Percentiles rank a stretch among this genome's conserved stretches.
These are phyloP conservation scores for Silene coronaria DNA, from an alignment of 179 eudicot genomes.

Conservation along the genomic window DNA sequence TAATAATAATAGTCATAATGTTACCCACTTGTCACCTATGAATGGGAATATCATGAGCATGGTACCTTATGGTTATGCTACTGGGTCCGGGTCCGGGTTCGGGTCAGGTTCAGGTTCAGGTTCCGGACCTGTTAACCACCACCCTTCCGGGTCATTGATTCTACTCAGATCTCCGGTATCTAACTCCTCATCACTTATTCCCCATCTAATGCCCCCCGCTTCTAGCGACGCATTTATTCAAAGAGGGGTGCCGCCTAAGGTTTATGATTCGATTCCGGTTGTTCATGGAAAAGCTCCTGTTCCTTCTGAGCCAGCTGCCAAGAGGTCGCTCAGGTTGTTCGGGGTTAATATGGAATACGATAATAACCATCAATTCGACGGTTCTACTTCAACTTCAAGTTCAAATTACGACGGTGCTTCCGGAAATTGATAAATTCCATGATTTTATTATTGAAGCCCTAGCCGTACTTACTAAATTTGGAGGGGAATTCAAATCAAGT, in stretches of 20 bases:
- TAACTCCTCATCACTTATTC: not conserved
- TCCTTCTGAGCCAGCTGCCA: constrained; percentile 26
- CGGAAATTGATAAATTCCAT: not conserved
- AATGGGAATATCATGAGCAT: constrained; percentile 18
- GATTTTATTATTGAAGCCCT: constrained; percentile 13
- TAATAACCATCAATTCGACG: not conserved
- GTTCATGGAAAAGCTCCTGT: constrained; percentile 52
- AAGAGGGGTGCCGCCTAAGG: constrained; percentile 33
- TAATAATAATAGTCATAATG: constrained; percentile 1
- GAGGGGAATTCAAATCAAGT: constrained; percentile 1
- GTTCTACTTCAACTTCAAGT: not conserved
- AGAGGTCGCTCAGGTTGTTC: constrained; percentile 31
- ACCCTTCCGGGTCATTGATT: constrained; percentile 23
- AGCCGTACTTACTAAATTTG: not conserved
- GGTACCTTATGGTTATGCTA: constrained; percentile 12
- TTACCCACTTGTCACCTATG: constrained; percentile 15
- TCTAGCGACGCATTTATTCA: not conserved
- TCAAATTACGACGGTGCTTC: constrained; percentile 4
- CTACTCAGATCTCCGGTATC: constrained; percentile 19
- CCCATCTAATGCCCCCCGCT: not conserved
- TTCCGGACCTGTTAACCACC: constrained; percentile 11
- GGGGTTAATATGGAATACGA: constrained; percentile 16
- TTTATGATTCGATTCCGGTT: constrained; percentile 66
- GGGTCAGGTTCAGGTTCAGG: not conserved
- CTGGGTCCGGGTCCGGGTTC: constrained; percentile 11